These are phyloP conservation scores for Exophiala calicioides DNA, from an alignment of 2,329 filamentous ascomycete genomes.

Conservation along the genomic window DNA sequence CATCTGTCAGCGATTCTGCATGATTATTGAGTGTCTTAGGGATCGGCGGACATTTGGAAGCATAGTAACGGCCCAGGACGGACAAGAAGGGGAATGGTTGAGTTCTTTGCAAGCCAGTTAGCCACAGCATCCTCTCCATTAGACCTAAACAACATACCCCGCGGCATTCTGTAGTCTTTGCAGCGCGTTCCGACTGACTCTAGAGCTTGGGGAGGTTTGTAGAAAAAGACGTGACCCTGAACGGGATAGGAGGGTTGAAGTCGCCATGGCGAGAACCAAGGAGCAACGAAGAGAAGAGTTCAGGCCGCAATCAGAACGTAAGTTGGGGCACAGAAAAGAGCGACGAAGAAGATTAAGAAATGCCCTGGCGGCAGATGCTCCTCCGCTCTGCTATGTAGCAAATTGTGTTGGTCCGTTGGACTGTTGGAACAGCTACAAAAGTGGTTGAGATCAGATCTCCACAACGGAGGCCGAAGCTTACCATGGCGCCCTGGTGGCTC, in stretches of 20 bases:
- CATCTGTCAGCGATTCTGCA: conserved; percentile 27
- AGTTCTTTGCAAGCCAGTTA: conserved; percentile 20
- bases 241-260: conserved; percentile 50
- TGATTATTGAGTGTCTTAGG: conserved; percentile 9
- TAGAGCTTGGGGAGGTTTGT: conserved; percentile 39
- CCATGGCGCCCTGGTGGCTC: conserved; percentile 12
- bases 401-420: conserved; percentile 18
- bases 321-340: conserved; percentile 28
- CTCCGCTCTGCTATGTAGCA: no score
- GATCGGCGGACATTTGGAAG: conserved; percentile 62
- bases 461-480: conserved; percentile 8
- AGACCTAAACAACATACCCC: conserved; percentile 37
- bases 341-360: conserved; percentile 12
- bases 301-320: conserved; percentile 9
- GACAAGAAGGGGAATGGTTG: conserved; percentile 52
- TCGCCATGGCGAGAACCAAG: conserved; percentile 53
- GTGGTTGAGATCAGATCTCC: conserved; percentile 19
- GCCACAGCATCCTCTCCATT: conserved; percentile 3
- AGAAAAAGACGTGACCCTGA: conserved; percentile 46
- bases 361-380: conserved; percentile 15
- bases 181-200: conserved; percentile 46
- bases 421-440: conserved; percentile 23
- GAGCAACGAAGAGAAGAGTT: conserved; percentile 10
- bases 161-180: conserved; percentile 46
- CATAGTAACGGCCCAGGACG: conserved; percentile 66